Evolutionary conservation across 805 yeast species (phyloP).

Genomic region (Torulaspora maleeae): DNA sequence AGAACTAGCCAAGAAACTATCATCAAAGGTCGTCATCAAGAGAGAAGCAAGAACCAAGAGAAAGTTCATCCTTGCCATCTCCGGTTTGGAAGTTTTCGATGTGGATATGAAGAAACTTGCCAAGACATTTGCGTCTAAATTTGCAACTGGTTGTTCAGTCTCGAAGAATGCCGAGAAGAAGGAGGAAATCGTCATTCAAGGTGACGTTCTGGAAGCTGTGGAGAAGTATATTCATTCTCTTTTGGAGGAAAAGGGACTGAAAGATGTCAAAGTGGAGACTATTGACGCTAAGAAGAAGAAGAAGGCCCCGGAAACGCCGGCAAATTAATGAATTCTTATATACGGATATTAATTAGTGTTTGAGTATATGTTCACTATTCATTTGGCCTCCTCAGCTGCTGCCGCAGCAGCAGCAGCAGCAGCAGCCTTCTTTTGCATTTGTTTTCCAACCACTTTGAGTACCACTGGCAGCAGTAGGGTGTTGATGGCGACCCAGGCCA

Average conservation of each 20-base stretch:
- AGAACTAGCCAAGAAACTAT: conserved; percentile 69
- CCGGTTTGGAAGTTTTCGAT: conserved; percentile 84
- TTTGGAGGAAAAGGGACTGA: conserved; percentile 75
- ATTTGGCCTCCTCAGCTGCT: conserved; percentile 2
- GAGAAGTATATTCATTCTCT: conserved; percentile 67
- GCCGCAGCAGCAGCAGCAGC: conserved; percentile 16
- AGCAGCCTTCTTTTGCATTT: conserved; percentile 34
- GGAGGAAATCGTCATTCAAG: conserved; percentile 89
- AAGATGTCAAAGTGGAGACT: conserved; percentile 84
- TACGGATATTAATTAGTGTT: not conserved
- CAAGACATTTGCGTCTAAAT: conserved; percentile 86
- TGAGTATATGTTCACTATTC: not conserved
- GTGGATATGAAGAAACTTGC: conserved; percentile 87
- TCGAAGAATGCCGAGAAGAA: conserved; percentile 86
- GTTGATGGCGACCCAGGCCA: conserved; percentile 57
- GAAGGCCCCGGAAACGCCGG: conserved; percentile 20
- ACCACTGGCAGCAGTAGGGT: conserved; percentile 43
- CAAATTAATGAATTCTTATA: not conserved
- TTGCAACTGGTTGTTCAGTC: conserved; percentile 94
- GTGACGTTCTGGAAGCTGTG: conserved; percentile 91
- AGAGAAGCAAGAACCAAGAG: conserved; percentile 87
- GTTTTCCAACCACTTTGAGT: conserved; percentile 40
- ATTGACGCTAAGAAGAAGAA: conserved; percentile 77
- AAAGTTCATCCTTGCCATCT: conserved; percentile 78
- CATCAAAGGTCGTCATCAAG: conserved; percentile 78